Base-by-base conservation (phyloP, 163 green algal genomes). In the Scenedesmus sp. region DNA sequence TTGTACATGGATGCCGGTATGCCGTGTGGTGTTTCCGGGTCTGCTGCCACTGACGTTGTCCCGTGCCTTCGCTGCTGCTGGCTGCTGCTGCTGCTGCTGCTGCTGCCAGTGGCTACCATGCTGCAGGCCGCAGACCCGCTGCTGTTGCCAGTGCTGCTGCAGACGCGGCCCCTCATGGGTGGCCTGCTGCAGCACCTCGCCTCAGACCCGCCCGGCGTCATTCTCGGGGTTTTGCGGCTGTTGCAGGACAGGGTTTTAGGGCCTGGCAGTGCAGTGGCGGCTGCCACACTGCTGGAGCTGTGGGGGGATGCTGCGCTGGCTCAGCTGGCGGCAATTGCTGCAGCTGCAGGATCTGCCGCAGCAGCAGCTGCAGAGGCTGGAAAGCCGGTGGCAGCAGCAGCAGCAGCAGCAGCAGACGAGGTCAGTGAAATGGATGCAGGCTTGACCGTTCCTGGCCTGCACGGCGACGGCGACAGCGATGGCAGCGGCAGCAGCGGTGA, bases 61-160 rank as follows among this genome's bases (percentile, higher is more conserved):
- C n/a, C 22, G 72, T 30, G 4, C 13, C 6, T 78, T 13, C 79
- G 49, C 73, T 85, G 46, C 49, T 56, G 26, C 35, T 53, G n/a
- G 73, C 87, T 40, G 65, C 65, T 76, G 65, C 65, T 76, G 65
- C 65, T n/a, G 7, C 65, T 76, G 9, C 56, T 73, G 70, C 70
- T 79, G 26, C n/a, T 81, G 68, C 87, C 49, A 91, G 86, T 73
- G 40, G 89, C 85, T 16, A 76, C 87, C 3, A 92, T 94, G 70
- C 51, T 93, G 30, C 61, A 84, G 44, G 7, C 33, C 0, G 90
- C 92, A 9, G 92, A 94, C 76, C 82, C 89, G 33, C 86, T 92
- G 78, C 88, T 92, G 33, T 76, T 94, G 82, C 88, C 90, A 42
- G 86, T 87, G 16, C 90, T 94, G 83, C 89, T 94, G 86, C 92